Conservation (phyloP, 176 grass and related monocot genomes). For the Dactylis glomerata region DNA sequence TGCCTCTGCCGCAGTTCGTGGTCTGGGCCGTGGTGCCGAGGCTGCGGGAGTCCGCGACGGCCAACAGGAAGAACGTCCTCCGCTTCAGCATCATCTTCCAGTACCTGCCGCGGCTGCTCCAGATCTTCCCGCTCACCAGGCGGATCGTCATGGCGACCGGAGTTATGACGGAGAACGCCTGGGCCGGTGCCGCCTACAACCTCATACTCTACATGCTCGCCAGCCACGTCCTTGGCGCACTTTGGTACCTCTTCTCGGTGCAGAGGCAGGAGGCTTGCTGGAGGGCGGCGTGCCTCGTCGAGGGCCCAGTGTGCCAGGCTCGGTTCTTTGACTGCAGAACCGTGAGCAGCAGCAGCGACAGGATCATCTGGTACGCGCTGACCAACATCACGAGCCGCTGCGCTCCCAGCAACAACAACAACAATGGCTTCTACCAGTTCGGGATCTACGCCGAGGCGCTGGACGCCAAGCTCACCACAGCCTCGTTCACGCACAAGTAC, state of each 20-base stretch:
- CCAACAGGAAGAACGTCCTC: slow-evolving; percentile 59
- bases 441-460: slow-evolving; percentile 84
- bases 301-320: background rate
- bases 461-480: slow-evolving; percentile 47
- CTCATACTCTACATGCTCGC: slow-evolving; percentile 98
- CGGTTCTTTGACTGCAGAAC: slow-evolving; percentile 64
- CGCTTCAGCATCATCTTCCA: slow-evolving; percentile 80
- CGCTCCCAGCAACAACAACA: slow-evolving; percentile 41
- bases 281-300: slow-evolving; percentile 55
- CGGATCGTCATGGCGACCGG: slow-evolving; percentile 80
- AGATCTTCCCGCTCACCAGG: slow-evolving; percentile 79
- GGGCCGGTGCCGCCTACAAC: slow-evolving; percentile 96
- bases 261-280: slow-evolving; percentile 76
- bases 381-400: slow-evolving; percentile 60
- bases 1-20: slow-evolving; percentile 87
- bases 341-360: slow-evolving; percentile 15
- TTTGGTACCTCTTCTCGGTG: slow-evolving; percentile 93
- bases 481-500: slow-evolving; percentile 88
- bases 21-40: slow-evolving; percentile 69
- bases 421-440: slow-evolving; percentile 63
- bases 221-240: slow-evolving; percentile 87
- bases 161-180: slow-evolving; percentile 84
- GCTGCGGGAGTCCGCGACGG: slow-evolving; percentile 44
- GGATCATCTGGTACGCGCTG: slow-evolving; percentile 35
- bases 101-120: slow-evolving; percentile 83